Conservation (phyloP, 768 basidiomycete genomes). For the Pleurotus tuoliensis region DNA sequence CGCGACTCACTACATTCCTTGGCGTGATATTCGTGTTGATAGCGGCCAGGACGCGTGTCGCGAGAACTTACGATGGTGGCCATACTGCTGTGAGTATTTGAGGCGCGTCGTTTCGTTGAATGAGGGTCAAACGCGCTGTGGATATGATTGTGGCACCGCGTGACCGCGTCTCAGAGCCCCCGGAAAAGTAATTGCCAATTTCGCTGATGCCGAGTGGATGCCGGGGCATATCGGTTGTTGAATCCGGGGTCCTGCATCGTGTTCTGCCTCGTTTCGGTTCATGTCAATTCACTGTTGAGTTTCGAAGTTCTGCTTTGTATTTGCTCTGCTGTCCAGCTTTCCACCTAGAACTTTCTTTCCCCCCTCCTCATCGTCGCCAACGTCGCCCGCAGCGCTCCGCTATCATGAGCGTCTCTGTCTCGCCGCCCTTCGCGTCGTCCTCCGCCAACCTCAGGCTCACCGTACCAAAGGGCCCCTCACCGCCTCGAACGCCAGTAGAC, state of each 20-base stretch:
- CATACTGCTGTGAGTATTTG: neutral
- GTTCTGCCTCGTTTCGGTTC: constrained; percentile 7
- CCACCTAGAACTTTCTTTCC: constrained; percentile 8
- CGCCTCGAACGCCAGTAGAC: constrained; percentile 36
- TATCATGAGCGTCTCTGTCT: neutral
- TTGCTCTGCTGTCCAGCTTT: constrained; percentile 7
- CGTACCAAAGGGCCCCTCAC: constrained; percentile 20
- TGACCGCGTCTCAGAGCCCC: constrained; percentile 36
- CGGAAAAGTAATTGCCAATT: constrained; percentile 9
- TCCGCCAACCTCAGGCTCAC: neutral
- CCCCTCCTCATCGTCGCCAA: constrained; percentile 10
- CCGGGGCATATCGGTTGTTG: neutral
- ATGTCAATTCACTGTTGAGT: constrained; percentile 20
- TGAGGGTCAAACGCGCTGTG: constrained; percentile 4
- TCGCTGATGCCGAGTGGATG: constrained; percentile 15
- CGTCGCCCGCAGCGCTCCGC: constrained; percentile 16
- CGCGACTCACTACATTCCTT: too few relatives aligned
- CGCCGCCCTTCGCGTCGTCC: neutral
- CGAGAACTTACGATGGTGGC: too few relatives aligned
- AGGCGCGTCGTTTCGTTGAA: constrained; percentile 1
- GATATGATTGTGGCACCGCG: constrained; percentile 19
- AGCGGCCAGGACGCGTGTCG: too few relatives aligned
- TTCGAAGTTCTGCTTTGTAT: constrained; percentile 20
- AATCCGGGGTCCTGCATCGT: constrained; percentile 3
- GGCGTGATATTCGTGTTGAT: too few relatives aligned